phyloP scores from a whole-genome alignment of 2,329 filamentous ascomycete species.

The Trichoderma sp. region DNA sequence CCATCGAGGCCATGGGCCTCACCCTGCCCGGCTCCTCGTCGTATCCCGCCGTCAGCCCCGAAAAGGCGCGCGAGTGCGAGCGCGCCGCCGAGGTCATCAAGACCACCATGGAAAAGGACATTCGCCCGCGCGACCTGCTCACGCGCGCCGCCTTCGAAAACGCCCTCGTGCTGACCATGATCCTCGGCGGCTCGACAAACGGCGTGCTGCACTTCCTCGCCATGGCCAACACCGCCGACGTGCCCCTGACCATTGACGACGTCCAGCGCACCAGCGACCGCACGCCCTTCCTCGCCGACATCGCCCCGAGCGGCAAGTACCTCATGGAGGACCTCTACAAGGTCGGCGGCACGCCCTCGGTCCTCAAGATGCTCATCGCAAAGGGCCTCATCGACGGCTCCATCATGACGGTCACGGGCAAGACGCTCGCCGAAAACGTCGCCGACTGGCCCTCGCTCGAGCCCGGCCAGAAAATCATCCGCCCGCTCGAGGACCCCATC shows the following conservation, averaged over 20 bases:
- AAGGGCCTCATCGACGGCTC: conserved; percentile 79
- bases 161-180: conserved; percentile 60
- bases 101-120: conserved; percentile 57
- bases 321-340: conserved; percentile 84
- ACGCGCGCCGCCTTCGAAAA: conserved; percentile 82
- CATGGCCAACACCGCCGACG: conserved; percentile 77
- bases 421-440: conserved; percentile 77
- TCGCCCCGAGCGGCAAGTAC: conserved; percentile 85
- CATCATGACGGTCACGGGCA: conserved; percentile 83
- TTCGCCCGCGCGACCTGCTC: conserved; percentile 75
- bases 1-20: conserved; percentile 88
- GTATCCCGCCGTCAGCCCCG: conserved; percentile 49
- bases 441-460: conserved; percentile 63
- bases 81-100: conserved; percentile 71
- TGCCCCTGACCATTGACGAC: conserved; percentile 82
- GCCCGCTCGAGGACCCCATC: conserved; percentile 78
- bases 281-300: conserved; percentile 78
- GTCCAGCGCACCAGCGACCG: conserved; percentile 81
- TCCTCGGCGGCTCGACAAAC: conserved; percentile 75
- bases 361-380: conserved; percentile 82
- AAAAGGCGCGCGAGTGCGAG: conserved; percentile 69
- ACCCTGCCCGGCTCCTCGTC: conserved; percentile 65
- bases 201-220: conserved; percentile 83
- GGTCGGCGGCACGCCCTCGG: conserved; percentile 79
- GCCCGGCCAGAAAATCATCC: conserved; percentile 77